Evolutionary conservation across 208 protist genomes (phyloP).

Genomic region (Leishmania martiniquensis): DNA sequence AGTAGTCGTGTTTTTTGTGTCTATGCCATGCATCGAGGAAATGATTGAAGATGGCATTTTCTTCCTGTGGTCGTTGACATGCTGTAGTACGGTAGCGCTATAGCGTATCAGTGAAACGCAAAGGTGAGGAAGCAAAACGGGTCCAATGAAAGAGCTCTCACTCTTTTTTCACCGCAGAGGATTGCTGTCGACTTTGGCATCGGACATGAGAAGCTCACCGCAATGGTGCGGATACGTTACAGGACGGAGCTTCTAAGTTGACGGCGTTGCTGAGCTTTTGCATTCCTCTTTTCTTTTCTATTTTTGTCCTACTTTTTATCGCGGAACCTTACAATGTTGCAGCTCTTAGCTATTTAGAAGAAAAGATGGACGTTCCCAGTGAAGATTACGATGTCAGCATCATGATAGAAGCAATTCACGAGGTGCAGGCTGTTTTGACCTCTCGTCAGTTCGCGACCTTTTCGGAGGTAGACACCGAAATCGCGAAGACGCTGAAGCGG

Average conservation of each 20-base stretch:
- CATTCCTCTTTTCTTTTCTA: neutral
- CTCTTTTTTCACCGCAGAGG: too few species aligned
- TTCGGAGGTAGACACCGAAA: slow-evolving; percentile 81
- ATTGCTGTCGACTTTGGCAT: too few species aligned
- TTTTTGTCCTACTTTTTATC: too few species aligned
- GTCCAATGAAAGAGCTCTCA: too few species aligned
- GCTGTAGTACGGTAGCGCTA: neutral
- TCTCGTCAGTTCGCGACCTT: slow-evolving; percentile 72
- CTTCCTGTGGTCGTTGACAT: neutral
- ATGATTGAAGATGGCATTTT: neutral
- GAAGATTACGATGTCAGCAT: slow-evolving; percentile 82
- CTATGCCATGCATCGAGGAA: neutral
- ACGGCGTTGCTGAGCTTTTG: too few species aligned
- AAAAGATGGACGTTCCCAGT: slow-evolving; percentile 71
- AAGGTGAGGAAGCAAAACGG: neutral
- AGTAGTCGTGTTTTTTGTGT: neutral
- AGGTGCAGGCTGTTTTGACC: slow-evolving; percentile 65
- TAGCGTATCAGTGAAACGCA: neutral
- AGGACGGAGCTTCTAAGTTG: too few species aligned
- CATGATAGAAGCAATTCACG: slow-evolving; percentile 70
- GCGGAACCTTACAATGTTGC: too few species aligned
- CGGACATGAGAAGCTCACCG: too few species aligned
- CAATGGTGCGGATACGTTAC: too few species aligned
- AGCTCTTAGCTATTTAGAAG: too few species aligned
- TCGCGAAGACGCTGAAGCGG: slow-evolving; percentile 61